Base-by-base conservation (phyloP, 2,329 filamentous ascomycete species). In the Thelonectria rubi region DNA sequence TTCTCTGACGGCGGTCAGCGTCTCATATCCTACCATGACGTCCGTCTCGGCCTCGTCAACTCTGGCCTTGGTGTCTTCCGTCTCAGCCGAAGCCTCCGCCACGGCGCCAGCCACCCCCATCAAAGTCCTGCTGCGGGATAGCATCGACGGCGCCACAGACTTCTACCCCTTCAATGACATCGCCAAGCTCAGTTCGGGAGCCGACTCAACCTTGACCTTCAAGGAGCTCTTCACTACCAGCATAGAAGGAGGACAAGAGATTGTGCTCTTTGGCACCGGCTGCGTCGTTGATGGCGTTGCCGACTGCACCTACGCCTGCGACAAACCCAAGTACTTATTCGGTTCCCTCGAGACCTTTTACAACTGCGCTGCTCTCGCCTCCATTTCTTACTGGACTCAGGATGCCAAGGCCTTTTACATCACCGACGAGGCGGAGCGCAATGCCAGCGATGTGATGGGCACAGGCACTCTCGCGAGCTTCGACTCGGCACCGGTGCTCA, bases 81-180 rank as follows among this genome's bases (percentile, higher is more conserved):
- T 54, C 1, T 37, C 62, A 18, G 34, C 34, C 34, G 34, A 15
- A 14, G 34, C 34, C 1, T 56, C 63, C 14, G 47, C 67, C 37
- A 58, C 65, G 11, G 65, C 64, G 21, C 62, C 70, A 5, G 63
- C 69, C 7, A 68, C 66, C 7, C 67, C 74, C 4, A 70, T 77
- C 17, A 70, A 64, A 11, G 64, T 78, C 37, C 63, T 75, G 45
- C 59, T 78, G 54, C 70, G 67, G 34, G 50, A 65, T 49, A 67
- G 64, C 56, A 71, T 78, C 14, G 72, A 73, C 18, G 75, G 74
- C 58, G 74, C 73, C 5, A 70, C 71, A 0, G 73, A 76, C 67
- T 78, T 78, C 66, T 78, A 74, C 58, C 76, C 76, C 20, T 78
- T 78, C 45, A 63, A 75, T 53, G 76, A 78, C 63, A 73, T 78